Percentiles rank a stretch among this genome's conserved stretches.
phyloP scores from a whole-genome alignment of 2,329 filamentous ascomycete genomes.

The Stenocarpella maydis region DNA sequence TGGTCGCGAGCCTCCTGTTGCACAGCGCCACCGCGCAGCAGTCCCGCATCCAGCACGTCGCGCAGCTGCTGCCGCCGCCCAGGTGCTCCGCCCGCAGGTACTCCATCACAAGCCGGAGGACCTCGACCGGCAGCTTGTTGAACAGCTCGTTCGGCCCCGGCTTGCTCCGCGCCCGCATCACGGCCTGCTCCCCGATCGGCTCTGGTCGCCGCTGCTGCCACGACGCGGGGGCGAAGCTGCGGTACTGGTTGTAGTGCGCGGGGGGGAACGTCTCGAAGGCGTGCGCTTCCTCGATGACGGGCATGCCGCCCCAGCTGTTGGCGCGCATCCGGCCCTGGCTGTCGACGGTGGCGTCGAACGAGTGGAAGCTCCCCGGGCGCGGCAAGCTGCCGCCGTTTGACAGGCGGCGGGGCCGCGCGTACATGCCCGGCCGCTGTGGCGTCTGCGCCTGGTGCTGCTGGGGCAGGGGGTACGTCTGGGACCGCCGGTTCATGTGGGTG shows the following conservation, averaged over 20 bases:
- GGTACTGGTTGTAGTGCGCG: neutral
- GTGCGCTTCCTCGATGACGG: conserved; percentile 39
- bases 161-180: conserved; percentile 36
- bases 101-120: conserved; percentile 64
- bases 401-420: conserved; percentile 39
- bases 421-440: conserved; percentile 33
- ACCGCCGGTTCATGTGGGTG: conserved; percentile 5
- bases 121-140: conserved; percentile 64
- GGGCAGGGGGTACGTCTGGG: neutral
- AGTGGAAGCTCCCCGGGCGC: conserved; percentile 44
- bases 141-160: conserved; percentile 61
- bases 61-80: conserved; percentile 58
- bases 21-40: conserved; percentile 59
- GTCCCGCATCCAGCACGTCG: conserved; percentile 73
- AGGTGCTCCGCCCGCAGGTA: conserved; percentile 63
- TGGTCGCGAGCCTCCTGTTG: conserved; percentile 60
- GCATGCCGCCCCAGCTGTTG: conserved; percentile 42
- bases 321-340: conserved; percentile 38
- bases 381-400: conserved; percentile 37
- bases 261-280: conserved; percentile 17
- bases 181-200: conserved; percentile 43
- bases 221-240: neutral
- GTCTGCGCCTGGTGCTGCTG: neutral
- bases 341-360: conserved; percentile 44
- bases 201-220: conserved; percentile 26